A percentile compares a stretch with the other conserved stretches of the same genome.
These are phyloP conservation scores for Nannochloropsis gaditana DNA, from an alignment of 108 stramenopile genomes.

Conservation along the genomic window DNA sequence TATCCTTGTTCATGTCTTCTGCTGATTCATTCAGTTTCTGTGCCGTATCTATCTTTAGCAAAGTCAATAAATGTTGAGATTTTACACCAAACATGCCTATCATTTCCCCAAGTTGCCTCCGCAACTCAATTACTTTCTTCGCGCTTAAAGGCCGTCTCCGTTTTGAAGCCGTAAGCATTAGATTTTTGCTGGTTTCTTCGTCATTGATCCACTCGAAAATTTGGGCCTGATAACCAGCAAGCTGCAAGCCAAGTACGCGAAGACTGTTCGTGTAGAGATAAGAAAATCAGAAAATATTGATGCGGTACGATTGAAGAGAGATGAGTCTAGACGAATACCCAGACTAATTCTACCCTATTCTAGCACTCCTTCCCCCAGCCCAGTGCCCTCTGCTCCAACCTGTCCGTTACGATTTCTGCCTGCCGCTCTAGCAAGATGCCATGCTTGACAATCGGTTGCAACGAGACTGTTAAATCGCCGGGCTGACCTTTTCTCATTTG, in stretches of 20 bases:
- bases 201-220: conserved; percentile 20
- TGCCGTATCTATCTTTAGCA: not conserved
- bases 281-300: not conserved
- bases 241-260: not conserved
- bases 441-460: not conserved
- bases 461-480: not conserved
- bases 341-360: not conserved
- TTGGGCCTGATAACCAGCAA: not conserved
- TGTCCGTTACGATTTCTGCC: conserved; percentile 1
- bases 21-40: too few relatives aligned
- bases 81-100: not conserved
- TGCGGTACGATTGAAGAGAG: too few relatives aligned
- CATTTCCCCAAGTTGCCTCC: not conserved
- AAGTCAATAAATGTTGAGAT: not conserved
- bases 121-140: not conserved
- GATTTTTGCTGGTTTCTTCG: conserved; percentile 17
- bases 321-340: not conserved
- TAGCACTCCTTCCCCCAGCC: not conserved
- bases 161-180: not conserved
- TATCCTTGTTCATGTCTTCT: too few relatives aligned
- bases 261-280: not conserved
- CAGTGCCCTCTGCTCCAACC: not conserved
- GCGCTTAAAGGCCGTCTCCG: not conserved
- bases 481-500: not conserved
- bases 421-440: not conserved